Evolutionary conservation across 805 yeast genomes (phyloP).

Genomic region (Hanseniaspora occidentalis): DNA sequence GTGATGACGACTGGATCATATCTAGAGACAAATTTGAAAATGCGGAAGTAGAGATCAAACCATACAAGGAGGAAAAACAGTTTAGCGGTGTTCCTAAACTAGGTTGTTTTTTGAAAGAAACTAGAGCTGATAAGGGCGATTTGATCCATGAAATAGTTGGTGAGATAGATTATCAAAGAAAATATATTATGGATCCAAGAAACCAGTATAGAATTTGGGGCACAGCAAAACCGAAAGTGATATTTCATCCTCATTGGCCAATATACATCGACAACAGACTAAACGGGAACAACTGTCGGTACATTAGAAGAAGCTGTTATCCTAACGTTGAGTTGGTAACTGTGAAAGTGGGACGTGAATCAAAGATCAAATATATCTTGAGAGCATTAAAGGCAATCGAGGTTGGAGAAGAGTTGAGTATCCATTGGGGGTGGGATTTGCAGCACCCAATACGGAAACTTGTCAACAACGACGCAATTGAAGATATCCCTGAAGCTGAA

Average conservation of each 20-base stretch:
- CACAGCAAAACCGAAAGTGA: slow-evolving; percentile 46
- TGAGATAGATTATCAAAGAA: slow-evolving; percentile 51
- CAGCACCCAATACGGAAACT: slow-evolving; percentile 59
- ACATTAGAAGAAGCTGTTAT: slow-evolving; percentile 60
- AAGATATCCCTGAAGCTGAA: slow-evolving; percentile 33
- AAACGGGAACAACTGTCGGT: slow-evolving; percentile 64
- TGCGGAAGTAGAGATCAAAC: slow-evolving; percentile 32
- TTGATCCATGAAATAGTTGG: slow-evolving; percentile 58
- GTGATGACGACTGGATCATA: slow-evolving; percentile 28
- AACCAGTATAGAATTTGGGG: slow-evolving; percentile 75
- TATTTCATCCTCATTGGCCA: slow-evolving; percentile 45
- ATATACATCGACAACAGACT: slow-evolving; percentile 71
- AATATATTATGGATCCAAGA: slow-evolving; percentile 48
- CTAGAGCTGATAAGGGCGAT: slow-evolving; percentile 31
- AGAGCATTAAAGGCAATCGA: slow-evolving; percentile 43
- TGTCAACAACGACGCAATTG: slow-evolving; percentile 25
- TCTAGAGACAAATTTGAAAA: slow-evolving; percentile 10
- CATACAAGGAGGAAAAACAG: slow-evolving; percentile 45
- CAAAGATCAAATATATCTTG: slow-evolving; percentile 40
- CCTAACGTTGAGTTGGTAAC: slow-evolving; percentile 63
- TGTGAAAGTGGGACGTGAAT: slow-evolving; percentile 22
- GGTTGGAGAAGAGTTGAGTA: slow-evolving; percentile 57
- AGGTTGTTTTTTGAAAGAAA: slow-evolving; percentile 39
- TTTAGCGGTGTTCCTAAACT: slow-evolving; percentile 52
- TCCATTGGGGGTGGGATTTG: slow-evolving; percentile 85